These are phyloP conservation scores for Clavispora santaluciae DNA, from an alignment of 805 yeast genomes.

Conservation along the genomic window DNA sequence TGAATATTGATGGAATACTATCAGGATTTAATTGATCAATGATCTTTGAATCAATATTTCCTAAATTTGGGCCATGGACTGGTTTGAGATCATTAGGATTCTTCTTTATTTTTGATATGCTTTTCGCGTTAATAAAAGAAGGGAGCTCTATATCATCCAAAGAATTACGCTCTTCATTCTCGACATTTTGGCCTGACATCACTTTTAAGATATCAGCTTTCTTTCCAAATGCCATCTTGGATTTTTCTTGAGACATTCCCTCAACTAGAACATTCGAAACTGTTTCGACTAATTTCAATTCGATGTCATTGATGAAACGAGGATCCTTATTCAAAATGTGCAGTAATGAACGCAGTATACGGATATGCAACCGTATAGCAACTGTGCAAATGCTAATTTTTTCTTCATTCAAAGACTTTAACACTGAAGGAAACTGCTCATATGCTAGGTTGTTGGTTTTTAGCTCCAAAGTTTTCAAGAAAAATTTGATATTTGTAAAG, in stretches of 20 bases:
- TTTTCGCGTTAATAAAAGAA: constrained; percentile 30
- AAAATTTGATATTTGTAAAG: constrained; percentile 8
- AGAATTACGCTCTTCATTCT: constrained; percentile 14
- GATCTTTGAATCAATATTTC: neutral
- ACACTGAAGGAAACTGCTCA: constrained; percentile 20
- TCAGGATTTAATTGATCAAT: neutral
- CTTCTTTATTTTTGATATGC: constrained; percentile 16
- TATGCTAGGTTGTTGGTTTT: constrained; percentile 26
- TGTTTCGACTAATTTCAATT: constrained; percentile 6
- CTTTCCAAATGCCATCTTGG: constrained; percentile 1
- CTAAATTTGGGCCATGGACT: neutral
- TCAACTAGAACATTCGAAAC: constrained; percentile 17
- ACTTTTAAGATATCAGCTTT: constrained; percentile 12
- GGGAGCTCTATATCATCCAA: constrained; percentile 36
- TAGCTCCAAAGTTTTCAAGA: constrained; percentile 11
- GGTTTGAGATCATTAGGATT: neutral
- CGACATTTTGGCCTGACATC: constrained; percentile 4
- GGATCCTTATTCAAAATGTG: neutral
- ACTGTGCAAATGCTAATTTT: constrained; percentile 22
- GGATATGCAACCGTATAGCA: constrained; percentile 29
- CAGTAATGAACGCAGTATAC: constrained; percentile 16
- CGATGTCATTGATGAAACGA: neutral
- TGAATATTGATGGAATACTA: neutral
- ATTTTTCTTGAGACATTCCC: constrained; percentile 2
- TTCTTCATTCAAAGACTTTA: constrained; percentile 31